Evolutionary conservation across 2,329 filamentous ascomycete species (phyloP).

Genomic region (Albifimbria verrucaria): DNA sequence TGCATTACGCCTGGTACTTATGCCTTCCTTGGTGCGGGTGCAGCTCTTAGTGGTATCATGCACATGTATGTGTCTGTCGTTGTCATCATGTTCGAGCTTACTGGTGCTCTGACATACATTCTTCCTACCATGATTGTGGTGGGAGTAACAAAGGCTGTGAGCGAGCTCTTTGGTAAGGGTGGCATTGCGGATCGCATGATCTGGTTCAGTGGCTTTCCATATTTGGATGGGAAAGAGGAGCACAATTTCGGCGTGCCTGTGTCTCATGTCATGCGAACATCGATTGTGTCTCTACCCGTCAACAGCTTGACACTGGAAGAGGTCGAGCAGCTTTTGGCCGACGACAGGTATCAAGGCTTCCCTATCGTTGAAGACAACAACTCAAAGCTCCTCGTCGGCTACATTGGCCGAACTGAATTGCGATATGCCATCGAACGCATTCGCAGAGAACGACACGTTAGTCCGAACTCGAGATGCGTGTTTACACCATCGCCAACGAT

Average conservation of each 20-base stretch:
- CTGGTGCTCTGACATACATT: slow-evolving; percentile 95
- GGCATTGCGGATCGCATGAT: slow-evolving; percentile 98
- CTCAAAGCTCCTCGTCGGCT: slow-evolving; percentile 75
- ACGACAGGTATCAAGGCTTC: slow-evolving; percentile 87
- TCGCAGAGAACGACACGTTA: slow-evolving; percentile 65
- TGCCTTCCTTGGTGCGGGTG: slow-evolving; percentile 88
- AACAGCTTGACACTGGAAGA: slow-evolving; percentile 72
- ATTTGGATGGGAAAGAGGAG: slow-evolving; percentile 95
- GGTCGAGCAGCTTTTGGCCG: slow-evolving; percentile 70
- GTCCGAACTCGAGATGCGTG: slow-evolving; percentile 65
- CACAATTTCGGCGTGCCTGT: slow-evolving; percentile 95
- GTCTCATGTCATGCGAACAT: slow-evolving; percentile 80
- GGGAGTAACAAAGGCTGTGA: slow-evolving; percentile 90
- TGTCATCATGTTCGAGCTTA: slow-evolving; percentile 99
- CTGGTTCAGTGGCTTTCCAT: slow-evolving; percentile 96
- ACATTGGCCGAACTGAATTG: slow-evolving; percentile 89
- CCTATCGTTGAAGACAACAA: slow-evolving; percentile 77
- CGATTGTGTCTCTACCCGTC: slow-evolving; percentile 70
- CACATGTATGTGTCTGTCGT: slow-evolving; percentile 95
- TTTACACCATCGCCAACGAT: slow-evolving; percentile 55
- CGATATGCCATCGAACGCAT: slow-evolving; percentile 84
- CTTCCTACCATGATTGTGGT: slow-evolving; percentile 99
- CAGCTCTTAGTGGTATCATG: slow-evolving; percentile 94
- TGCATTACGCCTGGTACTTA: slow-evolving; percentile 98
- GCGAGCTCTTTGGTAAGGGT: slow-evolving; percentile 87